phyloP scores from a whole-genome alignment of 768 basidiomycete species.

The Trichaptum fuscoviolaceum region DNA sequence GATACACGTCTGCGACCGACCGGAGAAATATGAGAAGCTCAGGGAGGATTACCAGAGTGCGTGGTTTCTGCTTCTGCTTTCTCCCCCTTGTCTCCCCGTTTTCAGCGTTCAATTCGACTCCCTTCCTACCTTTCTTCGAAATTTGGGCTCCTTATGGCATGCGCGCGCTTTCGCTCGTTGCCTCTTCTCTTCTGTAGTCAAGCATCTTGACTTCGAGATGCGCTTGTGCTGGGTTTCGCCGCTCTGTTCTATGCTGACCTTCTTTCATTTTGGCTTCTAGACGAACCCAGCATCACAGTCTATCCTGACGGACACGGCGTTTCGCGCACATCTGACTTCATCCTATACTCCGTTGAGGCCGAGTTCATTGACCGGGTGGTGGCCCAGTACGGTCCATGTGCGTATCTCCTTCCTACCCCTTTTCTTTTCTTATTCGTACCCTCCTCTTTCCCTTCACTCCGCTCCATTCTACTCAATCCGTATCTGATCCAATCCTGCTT shows the following conservation, averaged over 20 bases:
- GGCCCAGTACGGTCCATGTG: slow-evolving; percentile 86
- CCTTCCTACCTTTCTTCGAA: neutral
- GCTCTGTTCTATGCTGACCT: neutral
- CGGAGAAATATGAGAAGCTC: slow-evolving; percentile 64
- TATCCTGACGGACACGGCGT: slow-evolving; percentile 82
- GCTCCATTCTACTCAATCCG: no score
- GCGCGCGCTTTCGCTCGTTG: neutral
- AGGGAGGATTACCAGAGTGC: slow-evolving; percentile 56
- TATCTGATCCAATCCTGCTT: no score
- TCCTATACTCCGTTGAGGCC: slow-evolving; percentile 94
- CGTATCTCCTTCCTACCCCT: slow-evolving; percentile 23
- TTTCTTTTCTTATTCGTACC: slow-evolving; percentile 6
- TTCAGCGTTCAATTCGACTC: neutral
- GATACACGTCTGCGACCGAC: slow-evolving; percentile 86
- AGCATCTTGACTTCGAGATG: no score
- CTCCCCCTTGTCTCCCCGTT: no score
- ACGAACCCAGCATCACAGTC: slow-evolving; percentile 56
- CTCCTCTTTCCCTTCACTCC: neutral
- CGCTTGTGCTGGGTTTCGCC: no score
- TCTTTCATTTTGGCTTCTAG: slow-evolving; percentile 26
- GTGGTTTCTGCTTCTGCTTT: neutral
- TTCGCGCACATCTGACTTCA: slow-evolving; percentile 84
- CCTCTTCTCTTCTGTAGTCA: no score
- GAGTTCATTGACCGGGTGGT: slow-evolving; percentile 84
- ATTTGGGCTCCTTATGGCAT: neutral